Evolutionary conservation across 257 asterid species (phyloP).

Genomic region (Solanum piurae): DNA sequence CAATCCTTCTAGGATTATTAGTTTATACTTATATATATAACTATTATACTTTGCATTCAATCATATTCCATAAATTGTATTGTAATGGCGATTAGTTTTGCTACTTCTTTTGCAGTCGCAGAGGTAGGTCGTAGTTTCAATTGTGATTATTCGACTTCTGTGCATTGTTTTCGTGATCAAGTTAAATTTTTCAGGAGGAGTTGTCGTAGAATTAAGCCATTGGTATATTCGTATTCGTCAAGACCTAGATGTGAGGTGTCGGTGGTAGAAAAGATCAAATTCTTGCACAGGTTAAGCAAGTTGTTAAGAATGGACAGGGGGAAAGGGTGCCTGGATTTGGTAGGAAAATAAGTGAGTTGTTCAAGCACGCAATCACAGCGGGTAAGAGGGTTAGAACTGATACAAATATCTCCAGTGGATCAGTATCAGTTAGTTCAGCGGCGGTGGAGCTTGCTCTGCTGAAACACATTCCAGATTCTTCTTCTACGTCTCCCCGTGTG

Average conservation of each 20-base stretch:
- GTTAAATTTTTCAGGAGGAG: not conserved
- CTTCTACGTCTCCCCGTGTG: slow-evolving; percentile 34
- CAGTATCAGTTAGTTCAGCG: slow-evolving; percentile 90
- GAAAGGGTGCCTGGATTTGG: slow-evolving; percentile 51
- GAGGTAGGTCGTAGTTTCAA: not conserved
- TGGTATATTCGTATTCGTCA: slow-evolving; percentile 11
- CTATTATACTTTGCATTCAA: too few relatives aligned
- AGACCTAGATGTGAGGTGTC: slow-evolving; percentile 37
- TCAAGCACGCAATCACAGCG: slow-evolving; percentile 68
- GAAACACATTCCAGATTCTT: slow-evolving; percentile 48
- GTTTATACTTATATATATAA: too few relatives aligned
- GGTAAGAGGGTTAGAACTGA: slow-evolving; percentile 95
- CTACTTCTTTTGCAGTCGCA: not conserved
- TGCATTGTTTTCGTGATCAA: slow-evolving; percentile 3
- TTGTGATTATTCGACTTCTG: not conserved
- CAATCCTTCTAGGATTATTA: too few relatives aligned
- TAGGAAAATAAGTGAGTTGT: slow-evolving; percentile 64
- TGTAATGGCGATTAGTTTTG: not conserved
- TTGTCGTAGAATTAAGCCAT: slow-evolving; percentile 12
- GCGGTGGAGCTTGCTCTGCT: slow-evolving; percentile 87
- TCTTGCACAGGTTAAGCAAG: slow-evolving; percentile 88
- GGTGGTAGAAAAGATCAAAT: slow-evolving; percentile 54
- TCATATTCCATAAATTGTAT: not conserved
- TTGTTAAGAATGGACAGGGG: slow-evolving; percentile 71
- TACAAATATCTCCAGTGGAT: slow-evolving; percentile 67